Base-by-base conservation (phyloP, 805 yeast genomes). In the Pichia manshurica region DNA sequence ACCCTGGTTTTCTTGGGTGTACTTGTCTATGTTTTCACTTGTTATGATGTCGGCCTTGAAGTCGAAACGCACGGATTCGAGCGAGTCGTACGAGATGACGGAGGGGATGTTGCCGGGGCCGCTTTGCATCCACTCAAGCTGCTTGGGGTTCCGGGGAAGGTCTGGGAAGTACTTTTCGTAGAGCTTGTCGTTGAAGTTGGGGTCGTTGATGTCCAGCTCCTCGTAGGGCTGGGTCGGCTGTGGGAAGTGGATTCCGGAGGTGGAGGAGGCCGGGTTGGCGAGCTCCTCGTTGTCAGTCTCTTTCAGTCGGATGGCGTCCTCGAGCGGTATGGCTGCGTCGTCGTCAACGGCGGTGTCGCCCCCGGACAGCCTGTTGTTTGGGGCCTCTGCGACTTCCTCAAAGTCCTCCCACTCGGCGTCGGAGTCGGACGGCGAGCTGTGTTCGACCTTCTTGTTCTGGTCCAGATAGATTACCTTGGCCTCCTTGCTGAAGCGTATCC, bases 121-220 rank as follows among this genome's bases (percentile, higher is more conserved):
- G 9, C 86, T 81, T 48, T 82, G 76, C 96, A 90, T 90, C 99
- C 99, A 93, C 50, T 89, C 85, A 48, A 93, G 64, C 56, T 87
- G 84, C 36, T 79, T 81, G 0, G 87, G 77, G 54, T 93, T 96
- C 42, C 72, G 79, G 2, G 96, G 96, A 44, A 93, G 70, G 54
- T 89, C 91, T 1, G 99, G 97, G 66, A 82, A 93, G 66, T 79
- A 91, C 59, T 85, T 86, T 22, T 81, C 84, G 58, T 89, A 93
- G 44, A 93, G 68, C 58, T 88, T 83, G 23, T 81, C 81, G 54
- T 81, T 75, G 62, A 90, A 90, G 10, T 82, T 74, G 1, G 95
- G 93, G 63, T 84, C 96, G 58, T 84, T 71, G 5, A 87, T 63
- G 55, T 86, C 89, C 13, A 64, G 46, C 33, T 56, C 54, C 35